Conservation (phyloP, 129 eudicot genomes). For the Ambrosia artemisiifolia region DNA sequence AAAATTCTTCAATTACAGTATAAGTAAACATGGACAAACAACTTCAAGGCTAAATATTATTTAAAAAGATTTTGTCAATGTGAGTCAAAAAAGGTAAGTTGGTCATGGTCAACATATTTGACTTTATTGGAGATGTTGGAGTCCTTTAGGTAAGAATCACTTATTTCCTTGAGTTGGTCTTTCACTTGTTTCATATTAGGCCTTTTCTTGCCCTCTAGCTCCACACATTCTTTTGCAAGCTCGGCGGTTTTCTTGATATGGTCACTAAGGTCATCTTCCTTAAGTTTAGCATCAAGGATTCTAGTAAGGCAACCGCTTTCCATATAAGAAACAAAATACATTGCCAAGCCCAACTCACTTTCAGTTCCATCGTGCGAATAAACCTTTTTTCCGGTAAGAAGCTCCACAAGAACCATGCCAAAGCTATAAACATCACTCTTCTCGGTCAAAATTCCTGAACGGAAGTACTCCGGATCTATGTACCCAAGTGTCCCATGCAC, state of each 20-base stretch:
- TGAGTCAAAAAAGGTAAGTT: conserved; percentile 3
- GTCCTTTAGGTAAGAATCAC: conserved; percentile 15
- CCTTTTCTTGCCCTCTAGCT: conserved; percentile 25
- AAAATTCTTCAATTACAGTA: neutral
- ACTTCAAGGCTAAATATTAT: neutral
- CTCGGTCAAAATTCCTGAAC: conserved; percentile 25
- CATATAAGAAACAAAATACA: conserved; percentile 15
- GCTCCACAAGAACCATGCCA: conserved; percentile 35
- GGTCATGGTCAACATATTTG: conserved; percentile 1
- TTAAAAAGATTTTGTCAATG: neutral
- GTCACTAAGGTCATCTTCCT: conserved; percentile 19
- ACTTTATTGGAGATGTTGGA: conserved; percentile 11
- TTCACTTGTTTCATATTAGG: conserved; percentile 24
- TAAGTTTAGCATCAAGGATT: conserved; percentile 30
- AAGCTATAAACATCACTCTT: conserved; percentile 34
- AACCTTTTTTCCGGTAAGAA: conserved; percentile 31
- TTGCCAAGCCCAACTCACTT: conserved; percentile 28
- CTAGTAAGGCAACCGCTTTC: conserved; percentile 14
- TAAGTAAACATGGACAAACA: neutral
- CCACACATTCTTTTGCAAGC: conserved; percentile 23
- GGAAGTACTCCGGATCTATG: conserved; percentile 26
- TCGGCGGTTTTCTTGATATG: conserved; percentile 13
- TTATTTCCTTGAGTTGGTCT: conserved; percentile 3
- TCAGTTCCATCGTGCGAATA: conserved; percentile 19
- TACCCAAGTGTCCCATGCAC: conserved; percentile 30